Evolutionary conservation across 768 basidiomycete species (phyloP).

Genomic region (Lactifluus subvellereus): DNA sequence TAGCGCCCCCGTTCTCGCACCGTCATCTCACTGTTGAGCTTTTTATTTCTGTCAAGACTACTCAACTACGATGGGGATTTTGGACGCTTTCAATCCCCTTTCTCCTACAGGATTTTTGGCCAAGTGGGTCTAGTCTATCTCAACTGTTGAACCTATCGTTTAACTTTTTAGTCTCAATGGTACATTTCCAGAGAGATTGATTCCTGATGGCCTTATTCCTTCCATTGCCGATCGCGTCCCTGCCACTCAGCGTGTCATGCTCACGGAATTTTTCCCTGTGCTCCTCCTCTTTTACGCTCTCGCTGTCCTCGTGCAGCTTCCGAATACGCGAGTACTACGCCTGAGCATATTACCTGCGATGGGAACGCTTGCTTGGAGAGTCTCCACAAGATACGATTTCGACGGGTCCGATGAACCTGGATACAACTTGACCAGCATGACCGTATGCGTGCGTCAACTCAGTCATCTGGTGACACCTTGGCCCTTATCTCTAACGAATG

Average conservation of each 20-base stretch:
- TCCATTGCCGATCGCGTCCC: constrained; percentile 5
- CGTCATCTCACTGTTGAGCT: neutral
- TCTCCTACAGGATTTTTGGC: neutral
- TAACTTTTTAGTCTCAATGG: neutral
- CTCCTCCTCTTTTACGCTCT: constrained; percentile 44
- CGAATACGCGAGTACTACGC: constrained; percentile 40
- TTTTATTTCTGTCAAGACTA: neutral
- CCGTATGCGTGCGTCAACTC: constrained; percentile 16
- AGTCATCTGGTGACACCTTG: neutral
- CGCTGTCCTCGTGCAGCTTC: constrained; percentile 48
- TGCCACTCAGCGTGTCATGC: constrained; percentile 20
- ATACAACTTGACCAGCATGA: constrained; percentile 13
- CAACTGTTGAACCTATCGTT: neutral
- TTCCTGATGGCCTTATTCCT: constrained; percentile 14
- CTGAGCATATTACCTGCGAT: constrained; percentile 46
- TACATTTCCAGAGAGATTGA: constrained; percentile 8
- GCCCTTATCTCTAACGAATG: neutral
- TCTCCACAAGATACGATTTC: constrained; percentile 40
- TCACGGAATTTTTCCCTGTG: constrained; percentile 38
- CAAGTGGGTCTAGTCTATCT: neutral
- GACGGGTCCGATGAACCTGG: constrained; percentile 28
- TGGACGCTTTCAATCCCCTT: constrained; percentile 1
- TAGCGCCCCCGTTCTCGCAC: neutral
- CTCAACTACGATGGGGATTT: constrained; percentile 7
- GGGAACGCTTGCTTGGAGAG: constrained; percentile 40